These are phyloP conservation scores for Byssochlamys sp. DNA, from an alignment of 2,329 filamentous ascomycete species.

Conservation along the genomic window DNA sequence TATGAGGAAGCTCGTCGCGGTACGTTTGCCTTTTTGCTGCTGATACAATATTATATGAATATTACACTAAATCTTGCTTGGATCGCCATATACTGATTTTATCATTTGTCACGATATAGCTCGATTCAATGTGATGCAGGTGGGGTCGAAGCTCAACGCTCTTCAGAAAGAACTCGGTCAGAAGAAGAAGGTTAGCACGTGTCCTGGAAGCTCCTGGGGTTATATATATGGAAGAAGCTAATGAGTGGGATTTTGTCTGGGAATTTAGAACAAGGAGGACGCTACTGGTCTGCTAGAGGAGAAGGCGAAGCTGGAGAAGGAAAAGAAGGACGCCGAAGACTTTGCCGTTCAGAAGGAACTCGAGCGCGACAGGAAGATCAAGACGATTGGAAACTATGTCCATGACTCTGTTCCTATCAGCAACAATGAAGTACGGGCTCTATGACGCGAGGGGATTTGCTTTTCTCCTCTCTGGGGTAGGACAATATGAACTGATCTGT, in stretches of 20 bases:
- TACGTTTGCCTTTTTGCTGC: conserved; percentile 27
- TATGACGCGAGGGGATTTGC: neutral
- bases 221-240: neutral
- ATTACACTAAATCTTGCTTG: neutral
- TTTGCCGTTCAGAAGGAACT: conserved; percentile 65
- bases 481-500: conserved; percentile 1
- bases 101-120: conserved; percentile 34
- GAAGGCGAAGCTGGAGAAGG: conserved; percentile 66
- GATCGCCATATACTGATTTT: neutral
- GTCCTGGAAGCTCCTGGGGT: neutral
- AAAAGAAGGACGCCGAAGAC: conserved; percentile 72
- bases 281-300: conserved; percentile 68
- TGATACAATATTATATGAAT: neutral
- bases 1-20: conserved; percentile 77
- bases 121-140: conserved; percentile 68
- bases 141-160: conserved; percentile 75
- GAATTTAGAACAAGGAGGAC: conserved; percentile 65
- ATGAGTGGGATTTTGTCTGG: neutral
- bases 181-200: conserved; percentile 66
- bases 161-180: conserved; percentile 80
- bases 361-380: conserved; percentile 65
- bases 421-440: conserved; percentile 58
- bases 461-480: neutral
- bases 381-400: conserved; percentile 81
- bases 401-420: conserved; percentile 77